Percentiles rank a stretch among this genome's conserved stretches.
These are phyloP conservation scores for Jasminum sambac DNA, from an alignment of 257 asterid genomes.

Conservation along the genomic window DNA sequence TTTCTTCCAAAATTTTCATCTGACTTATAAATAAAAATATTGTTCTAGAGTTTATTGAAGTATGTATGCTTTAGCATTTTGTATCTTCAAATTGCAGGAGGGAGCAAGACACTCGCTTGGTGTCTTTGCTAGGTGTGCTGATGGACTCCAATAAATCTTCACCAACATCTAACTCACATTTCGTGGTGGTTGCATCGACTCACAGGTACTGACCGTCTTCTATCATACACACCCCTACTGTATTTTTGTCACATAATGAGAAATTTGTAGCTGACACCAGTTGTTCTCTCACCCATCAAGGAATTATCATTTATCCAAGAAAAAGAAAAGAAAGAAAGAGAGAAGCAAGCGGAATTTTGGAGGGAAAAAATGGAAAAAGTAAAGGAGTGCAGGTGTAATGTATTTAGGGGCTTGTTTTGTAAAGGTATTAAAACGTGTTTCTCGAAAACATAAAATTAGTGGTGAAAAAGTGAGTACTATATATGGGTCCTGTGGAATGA, in stretches of 20 bases:
- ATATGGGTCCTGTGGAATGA: too few relatives aligned
- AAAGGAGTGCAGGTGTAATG: background rate
- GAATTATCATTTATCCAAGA: background rate
- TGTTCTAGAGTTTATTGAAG: slow-evolving; percentile 12
- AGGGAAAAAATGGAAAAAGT: background rate
- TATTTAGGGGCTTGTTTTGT: background rate
- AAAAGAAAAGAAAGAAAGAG: background rate
- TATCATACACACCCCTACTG: background rate
- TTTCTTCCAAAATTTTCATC: background rate
- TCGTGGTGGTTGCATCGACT: slow-evolving; percentile 91
- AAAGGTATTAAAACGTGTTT: too few relatives aligned
- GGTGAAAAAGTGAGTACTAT: too few relatives aligned
- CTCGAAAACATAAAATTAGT: too few relatives aligned
- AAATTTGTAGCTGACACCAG: background rate
- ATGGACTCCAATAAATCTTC: slow-evolving; percentile 73
- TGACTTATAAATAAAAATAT: slow-evolving; percentile 12
- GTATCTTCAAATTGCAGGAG: slow-evolving; percentile 51
- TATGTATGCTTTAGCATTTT: slow-evolving; percentile 4
- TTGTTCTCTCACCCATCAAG: background rate
- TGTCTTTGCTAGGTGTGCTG: slow-evolving; percentile 80
- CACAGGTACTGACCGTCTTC: slow-evolving; percentile 52
- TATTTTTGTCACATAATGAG: background rate
- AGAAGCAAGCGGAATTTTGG: background rate
- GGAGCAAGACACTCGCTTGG: slow-evolving; percentile 80
- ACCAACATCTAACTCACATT: slow-evolving; percentile 53